phyloP scores from a whole-genome alignment of 2,329 filamentous ascomycete species.

The Fusarium mundagurra region DNA sequence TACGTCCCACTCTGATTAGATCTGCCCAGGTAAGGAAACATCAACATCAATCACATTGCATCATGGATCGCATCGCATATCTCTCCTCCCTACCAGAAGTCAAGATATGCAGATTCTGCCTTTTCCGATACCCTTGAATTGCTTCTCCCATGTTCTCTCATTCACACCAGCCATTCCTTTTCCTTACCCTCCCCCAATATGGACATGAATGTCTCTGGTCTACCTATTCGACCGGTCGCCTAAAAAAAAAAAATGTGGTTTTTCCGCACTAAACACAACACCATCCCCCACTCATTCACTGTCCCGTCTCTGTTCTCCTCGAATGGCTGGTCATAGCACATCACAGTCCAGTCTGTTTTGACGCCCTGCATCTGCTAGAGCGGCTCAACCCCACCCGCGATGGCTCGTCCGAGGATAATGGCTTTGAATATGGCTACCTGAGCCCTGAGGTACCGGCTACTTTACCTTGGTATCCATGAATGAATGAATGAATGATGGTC shows the following conservation, averaged over 20 bases:
- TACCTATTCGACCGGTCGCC: neutral
- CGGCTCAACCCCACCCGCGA: constrained; percentile 28
- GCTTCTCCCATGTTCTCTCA: neutral
- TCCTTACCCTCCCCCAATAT: neutral
- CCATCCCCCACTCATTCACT: constrained; percentile 27
- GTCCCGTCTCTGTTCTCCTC: constrained; percentile 7
- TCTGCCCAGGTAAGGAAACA: constrained; percentile 21
- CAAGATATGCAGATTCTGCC: constrained; percentile 1
- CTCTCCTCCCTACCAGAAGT: constrained; percentile 1
- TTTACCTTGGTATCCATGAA: neutral
- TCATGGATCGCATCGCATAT: neutral
- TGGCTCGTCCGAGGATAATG: constrained; percentile 23
- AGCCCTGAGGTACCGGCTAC: neutral
- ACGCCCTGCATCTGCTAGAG: constrained; percentile 36
- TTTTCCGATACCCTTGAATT: neutral
- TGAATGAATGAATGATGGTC: constrained; percentile 13
- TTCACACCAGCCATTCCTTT: neutral
- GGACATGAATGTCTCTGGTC: neutral
- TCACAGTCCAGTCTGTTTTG: constrained; percentile 18
- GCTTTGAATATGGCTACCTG: neutral
- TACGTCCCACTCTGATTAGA: constrained; percentile 5
- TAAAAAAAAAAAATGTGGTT: constrained; percentile 28
- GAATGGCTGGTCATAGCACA: constrained; percentile 3
- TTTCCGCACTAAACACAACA: constrained; percentile 38
- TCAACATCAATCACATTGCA: neutral